A percentile compares a stretch with the other conserved stretches of the same genome.
These are phyloP conservation scores for Dissophora ornata DNA, from an alignment of 192 early-diverging fungal species.

Conservation along the genomic window DNA sequence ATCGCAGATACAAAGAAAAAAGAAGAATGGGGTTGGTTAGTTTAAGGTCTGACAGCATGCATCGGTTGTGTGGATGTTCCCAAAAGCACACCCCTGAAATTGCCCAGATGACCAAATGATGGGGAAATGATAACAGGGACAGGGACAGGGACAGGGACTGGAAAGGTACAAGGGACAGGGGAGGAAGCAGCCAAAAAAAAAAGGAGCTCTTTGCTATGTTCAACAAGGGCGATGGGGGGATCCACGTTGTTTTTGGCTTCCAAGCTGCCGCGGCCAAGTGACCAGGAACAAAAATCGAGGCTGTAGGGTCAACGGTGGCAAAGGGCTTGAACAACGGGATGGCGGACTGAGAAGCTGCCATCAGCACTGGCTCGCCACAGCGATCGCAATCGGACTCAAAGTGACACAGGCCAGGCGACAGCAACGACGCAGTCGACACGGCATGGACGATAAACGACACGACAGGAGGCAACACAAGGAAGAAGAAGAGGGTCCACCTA, in stretches of 20 bases:
- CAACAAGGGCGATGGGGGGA: not conserved
- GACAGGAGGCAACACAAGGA: not conserved
- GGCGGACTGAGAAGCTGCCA: too few relatives aligned
- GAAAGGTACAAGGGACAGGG: too few relatives aligned
- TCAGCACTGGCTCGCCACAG: too few relatives aligned
- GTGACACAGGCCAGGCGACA: too few relatives aligned
- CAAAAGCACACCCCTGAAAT: slow-evolving; percentile 5
- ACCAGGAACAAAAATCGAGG: too few relatives aligned
- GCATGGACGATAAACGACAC: not conserved
- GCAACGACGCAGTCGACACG: not conserved
- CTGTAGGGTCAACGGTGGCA: too few relatives aligned
- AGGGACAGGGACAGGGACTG: not conserved
- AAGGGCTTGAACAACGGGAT: too few relatives aligned
- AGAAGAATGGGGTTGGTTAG: slow-evolving; percentile 2
- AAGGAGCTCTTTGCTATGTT: not conserved
- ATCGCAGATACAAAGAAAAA: not conserved
- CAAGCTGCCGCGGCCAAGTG: not conserved
- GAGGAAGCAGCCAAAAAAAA: not conserved
- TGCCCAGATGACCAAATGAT: slow-evolving; percentile 5
- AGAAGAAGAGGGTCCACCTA: slow-evolving; percentile 5
- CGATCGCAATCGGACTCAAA: too few relatives aligned
- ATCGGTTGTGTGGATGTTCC: not conserved
- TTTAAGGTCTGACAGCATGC: not conserved
- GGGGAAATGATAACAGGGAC: not conserved
- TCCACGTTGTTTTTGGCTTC: not conserved